Evolutionary conservation across 257 asterid species (phyloP), one percentile per base, ranked within the genome.

Genomic region (Ophiorrhiza pumila): DNA sequence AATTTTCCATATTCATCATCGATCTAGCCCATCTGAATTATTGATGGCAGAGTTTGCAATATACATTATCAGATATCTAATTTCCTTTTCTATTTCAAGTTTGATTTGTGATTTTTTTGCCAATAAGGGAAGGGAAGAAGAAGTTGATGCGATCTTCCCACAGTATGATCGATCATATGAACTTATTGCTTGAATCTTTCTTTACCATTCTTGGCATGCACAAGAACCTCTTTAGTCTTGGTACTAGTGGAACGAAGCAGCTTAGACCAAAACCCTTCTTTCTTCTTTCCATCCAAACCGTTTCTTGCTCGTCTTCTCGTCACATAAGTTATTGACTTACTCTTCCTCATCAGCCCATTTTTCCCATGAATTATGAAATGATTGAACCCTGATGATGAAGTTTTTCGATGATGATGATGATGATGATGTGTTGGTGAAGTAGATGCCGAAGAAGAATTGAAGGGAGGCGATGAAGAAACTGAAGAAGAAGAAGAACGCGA

Each of bases 221-320:
- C 39, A 41, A 71, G 59, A 52, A 66, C 72, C 25, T 62, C 72
- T 70, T 43, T 70, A 71, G 75, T 65, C 69, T 67, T 70, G 77
- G 52, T 8, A 46, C 79, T 66, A 15, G 74, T 64, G 8, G 79
- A 74, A 11, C 78, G 45, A 4, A 79, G 27, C 74, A 79, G 35
- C 77, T 74, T 79, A 4, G 83, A 74, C 96, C 95, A 90, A 77
- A 90, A 90, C 61, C 96, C 90, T 65, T 80, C 76, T 72, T 80
- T 88, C 82, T 86, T 90, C 81, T 80, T 82, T 52, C 60, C 71
- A 8, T 64, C 72, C 17, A 34, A 58, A 31, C 47, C 45, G 56
- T 65, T 74, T n/a, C 65, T 39, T 0, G 17, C 73, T 41, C 65
- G 32, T n/a, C 77, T 76, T 57, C 84, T 82, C 1, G 83, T 63